Percentiles rank a stretch among this genome's conserved stretches.
These are phyloP conservation scores for Canna indica DNA, from an alignment of 176 grass and related monocot genomes.

Conservation along the genomic window DNA sequence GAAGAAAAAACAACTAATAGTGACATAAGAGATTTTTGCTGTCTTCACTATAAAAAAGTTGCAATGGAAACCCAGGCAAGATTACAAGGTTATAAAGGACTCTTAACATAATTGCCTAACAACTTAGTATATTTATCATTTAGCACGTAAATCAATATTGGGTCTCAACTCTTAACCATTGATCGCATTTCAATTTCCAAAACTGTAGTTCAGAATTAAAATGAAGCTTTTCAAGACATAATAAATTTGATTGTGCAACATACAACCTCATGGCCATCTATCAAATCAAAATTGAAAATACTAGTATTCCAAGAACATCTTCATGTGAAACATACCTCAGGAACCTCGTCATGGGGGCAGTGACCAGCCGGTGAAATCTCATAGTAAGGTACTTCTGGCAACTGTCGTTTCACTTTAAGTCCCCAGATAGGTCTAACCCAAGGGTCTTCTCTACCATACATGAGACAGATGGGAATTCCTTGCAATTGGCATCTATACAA, in stretches of 20 bases:
- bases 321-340: slow-evolving; percentile 53
- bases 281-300: not conserved
- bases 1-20: no score
- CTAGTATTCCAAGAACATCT: not conserved
- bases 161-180: no score
- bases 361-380: slow-evolving; percentile 93
- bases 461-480: slow-evolving; percentile 65
- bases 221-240: not conserved
- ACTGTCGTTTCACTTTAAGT: slow-evolving; percentile 65
- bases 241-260: not conserved
- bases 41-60: no score
- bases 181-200: not conserved
- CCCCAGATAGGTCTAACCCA: slow-evolving; percentile 92
- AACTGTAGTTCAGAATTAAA: not conserved
- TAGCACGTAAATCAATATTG: no score
- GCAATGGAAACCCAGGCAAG: no score
- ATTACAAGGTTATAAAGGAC: no score
- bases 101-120: no score
- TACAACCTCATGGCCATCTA: not conserved
- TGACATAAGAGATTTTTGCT: no score
- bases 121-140: no score
- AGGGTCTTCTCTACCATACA: slow-evolving; percentile 97
- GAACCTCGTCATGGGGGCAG: slow-evolving; percentile 98
- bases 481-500: slow-evolving; percentile 52
- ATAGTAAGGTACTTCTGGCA: slow-evolving; percentile 81